phyloP scores from a whole-genome alignment of 1,284 basidiomycete genomes.

The Trametes pubescens region DNA sequence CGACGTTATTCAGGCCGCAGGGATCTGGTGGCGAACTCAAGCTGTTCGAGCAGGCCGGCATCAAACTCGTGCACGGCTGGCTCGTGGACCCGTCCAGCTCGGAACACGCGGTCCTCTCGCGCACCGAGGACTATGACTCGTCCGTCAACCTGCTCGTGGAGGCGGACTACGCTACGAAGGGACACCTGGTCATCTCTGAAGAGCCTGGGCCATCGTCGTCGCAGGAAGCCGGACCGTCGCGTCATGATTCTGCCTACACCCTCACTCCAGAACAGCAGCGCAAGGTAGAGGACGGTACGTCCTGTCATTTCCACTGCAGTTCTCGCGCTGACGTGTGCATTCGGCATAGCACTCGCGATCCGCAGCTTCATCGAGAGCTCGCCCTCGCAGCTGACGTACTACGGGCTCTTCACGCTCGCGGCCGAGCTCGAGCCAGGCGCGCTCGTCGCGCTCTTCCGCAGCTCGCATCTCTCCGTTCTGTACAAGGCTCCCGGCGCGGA shows the following conservation, averaged over 20 bases:
- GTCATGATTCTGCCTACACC: slow-evolving; percentile 32
- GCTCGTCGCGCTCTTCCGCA: slow-evolving; percentile 86
- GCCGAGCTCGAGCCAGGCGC: slow-evolving; percentile 60
- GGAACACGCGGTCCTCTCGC: slow-evolving; percentile 64
- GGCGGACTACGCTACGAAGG: slow-evolving; percentile 76
- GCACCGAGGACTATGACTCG: slow-evolving; percentile 70
- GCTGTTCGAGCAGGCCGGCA: slow-evolving; percentile 84
- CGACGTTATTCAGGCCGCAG: slow-evolving; percentile 72
- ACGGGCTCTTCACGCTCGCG: slow-evolving; percentile 77
- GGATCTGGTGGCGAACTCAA: slow-evolving; percentile 76
- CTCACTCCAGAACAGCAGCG: slow-evolving; percentile 58
- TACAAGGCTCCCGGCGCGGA: slow-evolving; percentile 64
- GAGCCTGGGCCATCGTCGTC: slow-evolving; percentile 34
- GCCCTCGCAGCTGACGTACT: slow-evolving; percentile 86
- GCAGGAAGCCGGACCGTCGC: slow-evolving; percentile 18
- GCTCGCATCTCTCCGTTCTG: slow-evolving; percentile 88
- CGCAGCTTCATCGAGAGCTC: slow-evolving; percentile 77
- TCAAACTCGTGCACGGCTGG: slow-evolving; percentile 91
- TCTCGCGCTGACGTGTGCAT: neutral
- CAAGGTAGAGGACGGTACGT: slow-evolving; percentile 73
- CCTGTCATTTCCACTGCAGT: too few relatives aligned
- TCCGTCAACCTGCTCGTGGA: slow-evolving; percentile 79
- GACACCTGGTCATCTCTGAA: slow-evolving; percentile 57
- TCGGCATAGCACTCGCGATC: slow-evolving; percentile 66
- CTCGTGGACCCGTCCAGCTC: slow-evolving; percentile 79